These are phyloP conservation scores for Aureoboletus auriporus DNA, from an alignment of 768 basidiomycete species.

Conservation along the genomic window DNA sequence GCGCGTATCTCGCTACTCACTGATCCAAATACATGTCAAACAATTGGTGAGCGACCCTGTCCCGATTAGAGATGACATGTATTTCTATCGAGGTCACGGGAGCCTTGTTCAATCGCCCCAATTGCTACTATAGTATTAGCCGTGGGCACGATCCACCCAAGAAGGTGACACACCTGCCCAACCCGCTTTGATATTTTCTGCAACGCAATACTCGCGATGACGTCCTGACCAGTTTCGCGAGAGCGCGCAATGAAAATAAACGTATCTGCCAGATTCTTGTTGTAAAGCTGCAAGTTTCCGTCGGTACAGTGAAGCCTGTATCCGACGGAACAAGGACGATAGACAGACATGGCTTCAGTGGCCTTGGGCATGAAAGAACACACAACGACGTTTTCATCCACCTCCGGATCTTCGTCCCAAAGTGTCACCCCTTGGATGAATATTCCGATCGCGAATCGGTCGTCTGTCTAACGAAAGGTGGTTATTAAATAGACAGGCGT, in stretches of 20 bases:
- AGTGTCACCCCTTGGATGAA: conserved; percentile 58
- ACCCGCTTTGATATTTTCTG: conserved; percentile 56
- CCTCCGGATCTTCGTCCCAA: conserved; percentile 57
- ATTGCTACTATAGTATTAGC: conserved; percentile 40
- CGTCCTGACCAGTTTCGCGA: conserved; percentile 40
- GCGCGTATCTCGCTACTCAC: conserved; percentile 46
- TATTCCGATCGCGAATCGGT: conserved; percentile 57
- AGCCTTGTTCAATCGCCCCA: conserved; percentile 51
- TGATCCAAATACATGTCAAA: conserved; percentile 69
- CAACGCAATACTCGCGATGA: conserved; percentile 57
- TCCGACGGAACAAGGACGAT: conserved; percentile 47
- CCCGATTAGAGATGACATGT: conserved; percentile 67
- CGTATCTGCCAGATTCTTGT: conserved; percentile 47
- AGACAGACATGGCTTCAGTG: conserved; percentile 43
- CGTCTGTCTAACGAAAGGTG: conserved; percentile 43
- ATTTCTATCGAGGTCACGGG: conserved; percentile 54
- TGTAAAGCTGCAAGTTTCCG: conserved; percentile 54
- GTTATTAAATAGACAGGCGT: background rate
- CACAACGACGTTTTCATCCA: conserved; percentile 56
- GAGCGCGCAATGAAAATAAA: conserved; percentile 56
- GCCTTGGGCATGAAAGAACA: conserved; percentile 59
- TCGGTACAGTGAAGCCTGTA: conserved; percentile 57
- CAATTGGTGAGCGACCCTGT: conserved; percentile 59
- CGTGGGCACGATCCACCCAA: background rate
- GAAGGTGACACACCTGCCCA: conserved; percentile 37